Base-by-base conservation (phyloP, 441 rosid species). In the Isatis lusitanica region DNA sequence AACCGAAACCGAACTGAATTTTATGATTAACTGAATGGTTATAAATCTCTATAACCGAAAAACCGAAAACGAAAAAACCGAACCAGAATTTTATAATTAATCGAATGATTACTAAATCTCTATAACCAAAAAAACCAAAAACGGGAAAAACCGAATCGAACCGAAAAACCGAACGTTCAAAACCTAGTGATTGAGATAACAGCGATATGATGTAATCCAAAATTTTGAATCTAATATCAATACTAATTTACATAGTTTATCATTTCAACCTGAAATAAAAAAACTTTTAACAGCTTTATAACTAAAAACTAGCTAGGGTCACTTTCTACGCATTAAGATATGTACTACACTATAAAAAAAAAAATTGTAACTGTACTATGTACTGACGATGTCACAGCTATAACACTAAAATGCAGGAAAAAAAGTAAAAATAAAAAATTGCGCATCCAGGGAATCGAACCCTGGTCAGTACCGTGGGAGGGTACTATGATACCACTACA, bases 401-500 rank as follows among this genome's bases (percentile, higher is more conserved):
- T 5, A 18, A 55, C 17, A n/a, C 12, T 3, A 53, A 7, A 55
- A 30, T 30, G 39, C 60, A n/a, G 30, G 63, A 58, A 35, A 35
- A 17, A 3, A 2, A 58, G 5, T 9, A 5, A 1, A 0, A 3
- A 10, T n/a, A 10, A 47, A 26, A 42, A 26, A 4, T 0, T 90
- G 97, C 92, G 91, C 95, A 90, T 87, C 93, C 91, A 79, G 97
- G 97, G 89, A 93, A 90, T 89, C 92, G 97, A 90, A 93, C 91
- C 92, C 92, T 81, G 98, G 97, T 93, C 98, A 89, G 92, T 87
- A 90, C 93, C 95, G 95, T 89, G 97, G 93, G 95, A 89, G 97
- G 97, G 95, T 90, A 92, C 98, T 89, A 85, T 90, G 97, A 89
- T 89, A 89, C 98, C 98, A 89, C 96, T 90, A 92, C 93, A 90